These are phyloP conservation scores for Hypoxylon subgilvum DNA, from an alignment of 495 filamentous ascomycete species.

Conservation along the genomic window DNA sequence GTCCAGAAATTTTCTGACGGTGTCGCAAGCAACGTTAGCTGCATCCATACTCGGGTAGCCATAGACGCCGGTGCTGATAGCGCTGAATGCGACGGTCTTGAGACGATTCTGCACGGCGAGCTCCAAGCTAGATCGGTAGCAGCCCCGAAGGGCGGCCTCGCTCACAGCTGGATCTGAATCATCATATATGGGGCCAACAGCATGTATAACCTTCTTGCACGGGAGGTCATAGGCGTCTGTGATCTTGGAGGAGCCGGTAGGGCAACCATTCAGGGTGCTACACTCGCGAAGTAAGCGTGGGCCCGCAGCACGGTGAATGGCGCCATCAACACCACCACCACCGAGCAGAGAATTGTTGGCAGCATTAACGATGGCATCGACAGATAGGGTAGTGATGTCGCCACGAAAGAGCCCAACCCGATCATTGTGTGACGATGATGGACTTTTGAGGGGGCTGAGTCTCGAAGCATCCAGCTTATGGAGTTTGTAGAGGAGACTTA, in stretches of 20 bases:
- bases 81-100: constrained; percentile 79
- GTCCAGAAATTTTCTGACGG: constrained; percentile 75
- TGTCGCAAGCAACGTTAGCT: constrained; percentile 67
- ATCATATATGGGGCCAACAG: constrained; percentile 86
- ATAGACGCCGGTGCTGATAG: constrained; percentile 86
- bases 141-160: constrained; percentile 63
- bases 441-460: constrained; percentile 12
- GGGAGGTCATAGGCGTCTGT: constrained; percentile 78
- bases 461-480: constrained; percentile 43
- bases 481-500: constrained; percentile 66
- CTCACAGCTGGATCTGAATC: constrained; percentile 45
- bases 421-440: constrained; percentile 64
- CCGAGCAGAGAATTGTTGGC: constrained; percentile 80
- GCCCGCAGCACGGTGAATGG: constrained; percentile 87
- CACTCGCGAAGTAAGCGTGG: constrained; percentile 72
- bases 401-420: constrained; percentile 71
- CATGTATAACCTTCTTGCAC: constrained; percentile 80
- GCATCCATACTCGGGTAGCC: constrained; percentile 81
- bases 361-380: constrained; percentile 91
- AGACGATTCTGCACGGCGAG: constrained; percentile 69
- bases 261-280: constrained; percentile 67
- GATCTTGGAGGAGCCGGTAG: constrained; percentile 82
- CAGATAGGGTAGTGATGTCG: constrained; percentile 82
- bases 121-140: constrained; percentile 77
- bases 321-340: constrained; percentile 86